Conservation (phyloP, 352 stramenopile species). For the Phytophthora pluvialis region DNA sequence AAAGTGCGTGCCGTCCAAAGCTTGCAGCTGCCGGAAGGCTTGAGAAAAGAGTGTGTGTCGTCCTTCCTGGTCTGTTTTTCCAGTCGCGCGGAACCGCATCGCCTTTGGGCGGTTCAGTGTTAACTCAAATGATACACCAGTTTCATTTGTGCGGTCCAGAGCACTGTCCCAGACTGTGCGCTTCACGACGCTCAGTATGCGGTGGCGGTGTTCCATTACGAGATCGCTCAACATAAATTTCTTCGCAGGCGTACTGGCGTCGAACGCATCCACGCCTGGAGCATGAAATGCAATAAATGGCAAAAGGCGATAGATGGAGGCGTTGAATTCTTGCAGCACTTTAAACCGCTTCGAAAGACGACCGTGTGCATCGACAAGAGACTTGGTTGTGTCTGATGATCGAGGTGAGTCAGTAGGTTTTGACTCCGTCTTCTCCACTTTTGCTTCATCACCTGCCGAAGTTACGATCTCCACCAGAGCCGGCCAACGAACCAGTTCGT, state of each 20-base stretch:
- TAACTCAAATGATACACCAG: slow-evolving; percentile 59
- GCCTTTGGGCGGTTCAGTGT: slow-evolving; percentile 84
- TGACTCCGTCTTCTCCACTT: slow-evolving; percentile 11
- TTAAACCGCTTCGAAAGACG: slow-evolving; percentile 69
- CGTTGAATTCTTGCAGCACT: slow-evolving; percentile 80
- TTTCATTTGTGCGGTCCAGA: slow-evolving; percentile 57
- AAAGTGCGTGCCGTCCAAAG: slow-evolving; percentile 69
- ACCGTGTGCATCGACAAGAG: slow-evolving; percentile 37
- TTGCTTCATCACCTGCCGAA: slow-evolving; percentile 20
- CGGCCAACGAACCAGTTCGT: slow-evolving; percentile 76
- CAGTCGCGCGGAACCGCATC: slow-evolving; percentile 73
- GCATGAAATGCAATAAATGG: slow-evolving; percentile 53
- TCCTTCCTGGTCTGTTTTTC: slow-evolving; percentile 65
- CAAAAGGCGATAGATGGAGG: slow-evolving; percentile 60
- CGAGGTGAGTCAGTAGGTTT: slow-evolving; percentile 1
- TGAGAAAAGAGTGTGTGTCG: slow-evolving; percentile 84
- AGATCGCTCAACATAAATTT: slow-evolving; percentile 42
- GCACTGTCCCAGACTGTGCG: slow-evolving; percentile 74
- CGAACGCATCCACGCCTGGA: slow-evolving; percentile 12
- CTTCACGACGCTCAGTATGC: slow-evolving; percentile 83
- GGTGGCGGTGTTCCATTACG: slow-evolving; percentile 52
- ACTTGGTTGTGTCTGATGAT: not conserved
- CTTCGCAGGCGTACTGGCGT: slow-evolving; percentile 1
- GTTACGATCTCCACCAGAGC: slow-evolving; percentile 66
- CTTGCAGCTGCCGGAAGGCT: slow-evolving; percentile 82